These are phyloP conservation scores for Immersiporthe knoxdaviesiana DNA, from an alignment of 2,329 filamentous ascomycete species.

Conservation along the genomic window DNA sequence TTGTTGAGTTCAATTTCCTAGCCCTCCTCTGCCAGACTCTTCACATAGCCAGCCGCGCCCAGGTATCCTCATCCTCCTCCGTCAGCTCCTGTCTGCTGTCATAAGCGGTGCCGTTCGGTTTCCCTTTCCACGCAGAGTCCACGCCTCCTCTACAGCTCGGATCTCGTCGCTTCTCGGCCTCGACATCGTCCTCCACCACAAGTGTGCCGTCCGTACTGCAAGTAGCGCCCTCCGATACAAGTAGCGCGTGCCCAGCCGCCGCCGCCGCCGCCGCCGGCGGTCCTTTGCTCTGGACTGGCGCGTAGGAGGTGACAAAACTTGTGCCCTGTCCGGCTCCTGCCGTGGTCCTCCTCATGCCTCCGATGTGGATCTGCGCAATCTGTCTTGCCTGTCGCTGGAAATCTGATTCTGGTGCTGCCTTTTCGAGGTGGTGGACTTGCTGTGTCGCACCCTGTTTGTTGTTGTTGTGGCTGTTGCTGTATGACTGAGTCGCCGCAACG, in stretches of 20 bases:
- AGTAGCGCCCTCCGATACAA: not conserved
- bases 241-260: not conserved
- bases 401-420: not conserved
- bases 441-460: not conserved
- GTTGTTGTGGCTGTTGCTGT: not conserved
- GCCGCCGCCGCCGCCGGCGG: not conserved
- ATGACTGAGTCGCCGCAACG: not conserved
- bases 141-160: not conserved
- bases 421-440: constrained; percentile 18
- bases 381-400: constrained; percentile 24
- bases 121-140: constrained; percentile 9
- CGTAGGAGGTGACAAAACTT: constrained; percentile 17
- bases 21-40: not conserved
- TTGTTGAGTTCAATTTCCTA: not conserved
- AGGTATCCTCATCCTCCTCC: constrained; percentile 27
- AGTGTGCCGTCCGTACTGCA: constrained; percentile 6
- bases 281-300: constrained; percentile 14
- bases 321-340: constrained; percentile 17
- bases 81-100: constrained; percentile 22
- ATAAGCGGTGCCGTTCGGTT: constrained; percentile 26
- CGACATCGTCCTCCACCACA: not conserved
- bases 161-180: not conserved
- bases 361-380: constrained; percentile 27
- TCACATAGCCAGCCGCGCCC: constrained; percentile 28
- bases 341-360: constrained; percentile 22